These are phyloP conservation scores for Solioccasus polychromus DNA, from an alignment of 768 basidiomycete species.

Conservation along the genomic window DNA sequence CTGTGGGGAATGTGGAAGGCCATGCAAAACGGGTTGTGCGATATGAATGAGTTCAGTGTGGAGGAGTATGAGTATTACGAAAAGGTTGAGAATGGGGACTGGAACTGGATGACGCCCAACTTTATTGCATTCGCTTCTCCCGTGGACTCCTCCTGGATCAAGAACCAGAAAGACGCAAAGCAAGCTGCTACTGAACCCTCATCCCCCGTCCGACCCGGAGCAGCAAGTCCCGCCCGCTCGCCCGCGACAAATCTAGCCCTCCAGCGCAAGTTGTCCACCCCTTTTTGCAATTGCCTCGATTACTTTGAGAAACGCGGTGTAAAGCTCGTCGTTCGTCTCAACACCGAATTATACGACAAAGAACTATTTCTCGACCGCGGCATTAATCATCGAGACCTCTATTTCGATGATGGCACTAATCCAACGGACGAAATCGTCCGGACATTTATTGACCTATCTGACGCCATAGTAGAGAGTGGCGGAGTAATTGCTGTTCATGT, in stretches of 20 bases:
- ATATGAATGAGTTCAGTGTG: slow-evolving; percentile 91
- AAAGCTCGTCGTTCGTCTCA: slow-evolving; percentile 89
- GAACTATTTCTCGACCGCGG: slow-evolving; percentile 78
- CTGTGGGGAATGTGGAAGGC: slow-evolving; percentile 86
- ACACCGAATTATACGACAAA: slow-evolving; percentile 88
- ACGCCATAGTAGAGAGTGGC: slow-evolving; percentile 70
- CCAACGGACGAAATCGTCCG: slow-evolving; percentile 94
- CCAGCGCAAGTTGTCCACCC: slow-evolving; percentile 72
- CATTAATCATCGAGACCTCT: slow-evolving; percentile 87
- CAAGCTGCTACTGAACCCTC: slow-evolving; percentile 30
- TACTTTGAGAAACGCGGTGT: slow-evolving; percentile 88
- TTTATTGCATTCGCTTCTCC: slow-evolving; percentile 96
- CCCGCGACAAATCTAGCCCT: slow-evolving; percentile 51
- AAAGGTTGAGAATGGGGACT: slow-evolving; percentile 93
- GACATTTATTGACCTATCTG: slow-evolving; percentile 84
- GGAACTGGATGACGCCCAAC: slow-evolving; percentile 92
- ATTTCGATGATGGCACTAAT: slow-evolving; percentile 98
- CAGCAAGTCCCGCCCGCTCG: slow-evolving; percentile 21
- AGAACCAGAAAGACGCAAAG: slow-evolving; percentile 65
- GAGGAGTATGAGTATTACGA: slow-evolving; percentile 94
- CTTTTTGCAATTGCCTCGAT: slow-evolving; percentile 88
- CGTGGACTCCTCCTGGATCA: slow-evolving; percentile 77
- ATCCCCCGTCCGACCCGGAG: slow-evolving; percentile 28
- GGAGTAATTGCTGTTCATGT: slow-evolving; percentile 89
- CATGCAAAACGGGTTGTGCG: slow-evolving; percentile 88